A percentile compares a stretch with the other conserved stretches of the same genome.
Conservation (phyloP, 148 eudicot genomes). For the Limonium bicolor region DNA sequence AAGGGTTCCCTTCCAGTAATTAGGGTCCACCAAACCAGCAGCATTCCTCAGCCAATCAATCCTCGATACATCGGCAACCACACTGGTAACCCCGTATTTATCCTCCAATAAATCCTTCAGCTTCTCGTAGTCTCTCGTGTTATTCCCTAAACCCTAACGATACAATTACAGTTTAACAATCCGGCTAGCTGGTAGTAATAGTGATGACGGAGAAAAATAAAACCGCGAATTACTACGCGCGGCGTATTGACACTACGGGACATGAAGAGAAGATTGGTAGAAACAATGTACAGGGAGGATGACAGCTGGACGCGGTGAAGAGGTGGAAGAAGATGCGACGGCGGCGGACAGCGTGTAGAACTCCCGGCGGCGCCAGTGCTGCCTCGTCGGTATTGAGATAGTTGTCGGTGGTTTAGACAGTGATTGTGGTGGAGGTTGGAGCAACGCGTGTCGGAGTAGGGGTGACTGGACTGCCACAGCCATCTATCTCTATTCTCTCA, state of each 20-base stretch:
- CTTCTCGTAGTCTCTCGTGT: constrained; percentile 55
- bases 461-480: no score
- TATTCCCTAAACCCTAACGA: constrained; percentile 71
- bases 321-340: neutral
- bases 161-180: neutral
- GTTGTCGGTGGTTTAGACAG: no score
- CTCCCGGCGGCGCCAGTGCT: no score
- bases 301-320: constrained; percentile 50
- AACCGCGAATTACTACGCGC: no score
- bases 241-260: no score
- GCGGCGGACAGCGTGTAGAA: no score
- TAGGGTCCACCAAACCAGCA: constrained; percentile 76
- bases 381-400: no score
- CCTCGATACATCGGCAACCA: constrained; percentile 66
- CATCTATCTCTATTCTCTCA: no score
- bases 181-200: neutral
- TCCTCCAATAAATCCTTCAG: constrained; percentile 44
- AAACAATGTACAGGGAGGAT: constrained; percentile 40
- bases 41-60: constrained; percentile 96
- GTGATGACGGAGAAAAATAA: constrained; percentile 1
- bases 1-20: constrained; percentile 89
- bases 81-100: constrained; percentile 57
- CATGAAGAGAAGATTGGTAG: neutral
- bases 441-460: no score
- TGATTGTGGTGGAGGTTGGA: no score